Base-by-base conservation (phyloP, 2,329 filamentous ascomycete species). In the Coniochaeta sp. region DNA sequence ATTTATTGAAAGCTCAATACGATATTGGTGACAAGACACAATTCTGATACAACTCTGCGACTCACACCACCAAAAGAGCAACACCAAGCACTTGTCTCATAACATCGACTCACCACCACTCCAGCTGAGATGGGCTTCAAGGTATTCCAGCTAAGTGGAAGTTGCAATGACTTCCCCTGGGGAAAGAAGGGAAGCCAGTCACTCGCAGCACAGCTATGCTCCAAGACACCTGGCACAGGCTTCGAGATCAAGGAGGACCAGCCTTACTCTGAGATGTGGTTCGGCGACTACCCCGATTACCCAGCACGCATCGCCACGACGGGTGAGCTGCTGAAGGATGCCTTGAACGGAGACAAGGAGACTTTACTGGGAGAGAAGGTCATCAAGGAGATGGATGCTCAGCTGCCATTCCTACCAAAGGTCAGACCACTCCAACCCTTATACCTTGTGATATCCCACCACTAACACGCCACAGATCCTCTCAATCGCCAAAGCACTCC, bases 331-430 rank as follows among this genome's bases (percentile, higher is more conserved):
- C 76, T 91, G 1, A 77, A 82, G 55, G 77, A 86, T 20, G 77
- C 87, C 14, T 68, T 91, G 28, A 76, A 86, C 56, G 70, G 71
- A 51, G 73, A 87, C 61, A 74, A 83, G 31, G 74, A 84, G 18
- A 71, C 79, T 53, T 72, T 89, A 0, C 73, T 91, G 1, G 87
- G 87, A 3, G 74, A 81, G 53, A 72, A 74, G 2, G 79, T 84
- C 4, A 68, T 82, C 5, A 66, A 82, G 18, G 80, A 82, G 50
- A 84, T 85, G 52, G 84, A 81, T 46, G 71, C 71, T 2, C 83
- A 87, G 56, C 70, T 91, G 2, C 87, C 86, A 1, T 91, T 82
- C 63, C 71, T 91, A 0, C 86, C 86, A 8, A 91, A 91, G 71
- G 80, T 76, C 59, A 33, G 61, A n/a, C 18, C 26, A 13, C 13